Conservation (phyloP, 2,329 filamentous ascomycete species). For the Talaromyces sp. region DNA sequence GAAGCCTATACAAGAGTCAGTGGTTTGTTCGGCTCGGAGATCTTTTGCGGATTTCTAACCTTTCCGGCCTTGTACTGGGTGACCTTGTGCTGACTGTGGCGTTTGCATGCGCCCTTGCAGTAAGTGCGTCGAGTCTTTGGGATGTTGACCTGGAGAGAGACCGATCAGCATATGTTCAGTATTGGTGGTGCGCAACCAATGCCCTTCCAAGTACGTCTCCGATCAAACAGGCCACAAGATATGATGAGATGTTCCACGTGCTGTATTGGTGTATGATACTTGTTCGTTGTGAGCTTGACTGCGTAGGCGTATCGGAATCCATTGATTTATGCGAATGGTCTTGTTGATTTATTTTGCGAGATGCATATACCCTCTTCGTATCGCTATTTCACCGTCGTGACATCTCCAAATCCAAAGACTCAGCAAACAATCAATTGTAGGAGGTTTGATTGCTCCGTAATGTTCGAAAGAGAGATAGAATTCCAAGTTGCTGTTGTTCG, state of each 20-base stretch:
- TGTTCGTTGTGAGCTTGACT: background rate
- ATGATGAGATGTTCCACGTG: background rate
- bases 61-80: constrained; percentile 98
- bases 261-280: background rate
- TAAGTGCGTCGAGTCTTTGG: constrained; percentile 96
- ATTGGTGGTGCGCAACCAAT: background rate
- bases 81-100: constrained; percentile 83
- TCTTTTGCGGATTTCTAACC: constrained; percentile 47
- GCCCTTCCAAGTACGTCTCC: background rate
- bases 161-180: constrained; percentile 13
- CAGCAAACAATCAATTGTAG: background rate
- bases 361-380: background rate
- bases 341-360: background rate
- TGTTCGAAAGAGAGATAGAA: background rate
- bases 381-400: background rate
- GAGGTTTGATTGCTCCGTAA: background rate
- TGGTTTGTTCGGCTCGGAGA: background rate
- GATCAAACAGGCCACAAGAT: background rate
- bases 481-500: background rate
- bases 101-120: constrained; percentile 89
- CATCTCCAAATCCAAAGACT: background rate
- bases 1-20: constrained; percentile 60
- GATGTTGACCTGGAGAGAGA: constrained; percentile 76
- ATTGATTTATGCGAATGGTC: background rate
- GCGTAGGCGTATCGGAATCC: too few relatives aligned